Evolutionary conservation across 2,329 filamentous ascomycete species (phyloP).

Genomic region (Diplocarpon rosae): DNA sequence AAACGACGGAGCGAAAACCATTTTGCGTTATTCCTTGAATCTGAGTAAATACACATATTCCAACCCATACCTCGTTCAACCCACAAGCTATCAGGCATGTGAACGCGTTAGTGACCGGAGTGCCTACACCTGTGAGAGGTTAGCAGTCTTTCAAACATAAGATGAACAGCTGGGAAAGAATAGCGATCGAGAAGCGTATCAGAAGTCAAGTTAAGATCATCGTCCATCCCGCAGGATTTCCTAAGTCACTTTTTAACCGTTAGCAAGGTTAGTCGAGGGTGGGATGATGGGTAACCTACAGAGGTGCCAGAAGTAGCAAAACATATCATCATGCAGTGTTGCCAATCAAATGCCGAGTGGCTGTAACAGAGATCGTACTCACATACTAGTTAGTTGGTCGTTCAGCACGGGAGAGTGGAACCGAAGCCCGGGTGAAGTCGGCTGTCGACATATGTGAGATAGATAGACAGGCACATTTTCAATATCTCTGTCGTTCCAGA

Average conservation of each 20-base stretch:
- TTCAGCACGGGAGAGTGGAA: not conserved
- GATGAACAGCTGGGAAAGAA: not conserved
- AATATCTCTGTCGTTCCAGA: too few relatives aligned
- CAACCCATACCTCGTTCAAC: too few relatives aligned
- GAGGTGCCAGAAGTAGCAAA: conserved; percentile 86
- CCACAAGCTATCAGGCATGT: too few relatives aligned
- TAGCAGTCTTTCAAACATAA: not conserved
- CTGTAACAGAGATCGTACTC: not conserved
- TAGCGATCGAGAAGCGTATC: conserved; percentile 11
- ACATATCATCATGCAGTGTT: conserved; percentile 57
- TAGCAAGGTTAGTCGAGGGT: too few relatives aligned
- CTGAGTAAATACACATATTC: too few relatives aligned
- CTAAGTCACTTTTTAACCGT: conserved; percentile 33
- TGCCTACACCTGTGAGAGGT: not conserved
- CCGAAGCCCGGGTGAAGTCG: not conserved
- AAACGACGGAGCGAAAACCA: too few relatives aligned
- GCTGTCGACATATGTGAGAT: too few relatives aligned
- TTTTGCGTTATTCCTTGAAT: too few relatives aligned
- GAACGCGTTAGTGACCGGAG: too few relatives aligned
- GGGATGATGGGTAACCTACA: conserved; percentile 27
- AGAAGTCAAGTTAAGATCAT: conserved; percentile 23
- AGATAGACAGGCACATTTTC: too few relatives aligned
- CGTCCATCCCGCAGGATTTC: conserved; percentile 15
- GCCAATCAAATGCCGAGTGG: conserved; percentile 2
- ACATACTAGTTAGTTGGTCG: conserved; percentile 1